These are phyloP conservation scores for Breynia disticha DNA, from an alignment of 441 rosid genomes.

Conservation along the genomic window DNA sequence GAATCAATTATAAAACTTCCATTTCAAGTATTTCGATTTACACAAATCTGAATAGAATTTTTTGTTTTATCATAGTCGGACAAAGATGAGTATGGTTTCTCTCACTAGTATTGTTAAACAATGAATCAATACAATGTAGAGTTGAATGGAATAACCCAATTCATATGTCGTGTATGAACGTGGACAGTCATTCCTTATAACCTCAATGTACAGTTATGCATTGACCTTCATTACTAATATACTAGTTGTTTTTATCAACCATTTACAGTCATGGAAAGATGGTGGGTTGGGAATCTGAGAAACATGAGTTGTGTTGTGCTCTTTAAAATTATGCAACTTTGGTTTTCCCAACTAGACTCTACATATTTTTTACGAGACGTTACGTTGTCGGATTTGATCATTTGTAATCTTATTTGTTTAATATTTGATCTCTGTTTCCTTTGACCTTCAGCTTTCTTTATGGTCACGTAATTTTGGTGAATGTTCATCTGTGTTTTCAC, in stretches of 20 bases:
- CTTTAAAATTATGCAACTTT: conserved; percentile 11
- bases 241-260: background rate
- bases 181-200: too few relatives aligned
- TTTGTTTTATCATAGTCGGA: too few relatives aligned
- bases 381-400: conserved; percentile 8
- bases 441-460: conserved; percentile 1
- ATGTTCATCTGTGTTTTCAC: conserved; percentile 10
- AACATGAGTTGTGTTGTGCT: conserved; percentile 18
- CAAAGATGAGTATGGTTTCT: too few relatives aligned
- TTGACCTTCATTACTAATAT: conserved; percentile 28
- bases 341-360: conserved; percentile 12
- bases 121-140: too few relatives aligned
- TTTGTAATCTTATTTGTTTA: conserved; percentile 11
- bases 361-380: conserved; percentile 10
- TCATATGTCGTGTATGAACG: too few relatives aligned
- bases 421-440: background rate
- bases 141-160: too few relatives aligned
- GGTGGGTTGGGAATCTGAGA: conserved; percentile 21
- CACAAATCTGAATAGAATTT: too few relatives aligned
- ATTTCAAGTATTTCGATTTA: too few relatives aligned
- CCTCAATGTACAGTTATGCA: too few relatives aligned
- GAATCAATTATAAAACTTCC: too few relatives aligned
- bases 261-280: conserved; percentile 15
- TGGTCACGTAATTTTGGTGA: conserved; percentile 13
- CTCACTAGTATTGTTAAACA: too few relatives aligned